These are phyloP conservation scores for Sedum album DNA, from an alignment of 164 flowering plant species.

Conservation along the genomic window DNA sequence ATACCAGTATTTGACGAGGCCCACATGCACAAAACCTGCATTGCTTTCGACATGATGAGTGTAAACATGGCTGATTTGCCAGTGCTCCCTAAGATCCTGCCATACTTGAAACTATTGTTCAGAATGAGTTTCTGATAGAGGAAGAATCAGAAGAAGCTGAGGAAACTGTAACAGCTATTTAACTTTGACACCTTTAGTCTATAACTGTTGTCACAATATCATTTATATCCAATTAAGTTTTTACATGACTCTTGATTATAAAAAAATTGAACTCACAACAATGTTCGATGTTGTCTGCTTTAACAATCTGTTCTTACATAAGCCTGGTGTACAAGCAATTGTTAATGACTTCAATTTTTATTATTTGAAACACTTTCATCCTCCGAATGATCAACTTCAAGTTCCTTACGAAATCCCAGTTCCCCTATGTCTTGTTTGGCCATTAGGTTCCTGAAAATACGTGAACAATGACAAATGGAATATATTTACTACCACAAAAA, in stretches of 20 bases:
- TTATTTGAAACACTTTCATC: constrained; percentile 18
- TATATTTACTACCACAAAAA: not conserved
- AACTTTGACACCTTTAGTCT: not conserved
- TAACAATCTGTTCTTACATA: too few relatives aligned
- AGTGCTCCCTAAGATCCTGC: constrained; percentile 77
- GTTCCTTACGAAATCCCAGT: constrained; percentile 53
- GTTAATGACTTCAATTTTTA: constrained; percentile 9
- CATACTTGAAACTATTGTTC: constrained; percentile 72
- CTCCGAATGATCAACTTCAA: constrained; percentile 19
- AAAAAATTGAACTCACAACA: not conserved
- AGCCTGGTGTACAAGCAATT: not conserved
- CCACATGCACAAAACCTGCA: constrained; percentile 81
- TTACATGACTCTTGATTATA: too few relatives aligned
- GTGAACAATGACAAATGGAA: not conserved
- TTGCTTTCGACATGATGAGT: constrained; percentile 98
- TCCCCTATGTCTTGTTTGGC: constrained; percentile 85
- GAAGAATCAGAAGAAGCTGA: constrained; percentile 60
- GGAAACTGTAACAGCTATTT: constrained; percentile 13
- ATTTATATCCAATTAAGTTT: too few relatives aligned
- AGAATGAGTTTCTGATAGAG: constrained; percentile 37
- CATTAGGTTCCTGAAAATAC: constrained; percentile 71
- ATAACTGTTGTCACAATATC: too few relatives aligned
- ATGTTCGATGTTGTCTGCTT: not conserved
- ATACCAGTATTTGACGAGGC: constrained; percentile 75
- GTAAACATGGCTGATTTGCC: constrained; percentile 81